Evolutionary conservation across 495 filamentous ascomycete species (phyloP).

Genomic region (Aspergillus wentii): DNA sequence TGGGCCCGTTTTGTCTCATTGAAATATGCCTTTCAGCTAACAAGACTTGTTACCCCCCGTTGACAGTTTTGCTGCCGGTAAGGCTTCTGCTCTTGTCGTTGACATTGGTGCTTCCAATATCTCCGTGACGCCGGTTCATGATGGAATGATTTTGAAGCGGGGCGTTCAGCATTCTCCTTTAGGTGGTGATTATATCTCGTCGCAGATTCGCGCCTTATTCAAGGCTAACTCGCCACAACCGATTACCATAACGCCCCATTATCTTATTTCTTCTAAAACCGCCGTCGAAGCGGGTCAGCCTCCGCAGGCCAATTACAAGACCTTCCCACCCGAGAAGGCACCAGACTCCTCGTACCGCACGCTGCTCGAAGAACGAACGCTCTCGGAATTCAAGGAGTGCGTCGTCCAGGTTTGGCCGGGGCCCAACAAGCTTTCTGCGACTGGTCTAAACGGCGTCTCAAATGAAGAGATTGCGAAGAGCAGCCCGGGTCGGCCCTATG

Average conservation of each 20-base stretch:
- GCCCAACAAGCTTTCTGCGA: conserved; percentile 59
- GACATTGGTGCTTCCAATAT: conserved; percentile 90
- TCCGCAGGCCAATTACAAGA: conserved; percentile 62
- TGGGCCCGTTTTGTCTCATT: background rate
- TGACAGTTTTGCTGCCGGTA: conserved; percentile 77
- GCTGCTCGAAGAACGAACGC: conserved; percentile 85
- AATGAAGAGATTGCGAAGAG: conserved; percentile 64
- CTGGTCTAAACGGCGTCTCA: conserved; percentile 50
- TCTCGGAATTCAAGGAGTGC: conserved; percentile 95
- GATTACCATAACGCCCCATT: conserved; percentile 79
- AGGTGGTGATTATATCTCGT: conserved; percentile 83
- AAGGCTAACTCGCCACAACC: conserved; percentile 63
- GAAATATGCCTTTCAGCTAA: background rate
- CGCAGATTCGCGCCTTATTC: conserved; percentile 80
- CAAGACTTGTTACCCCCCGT: too few species aligned
- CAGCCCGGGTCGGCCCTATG: conserved; percentile 77
- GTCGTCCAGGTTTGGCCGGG: conserved; percentile 93
- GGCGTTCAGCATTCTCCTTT: conserved; percentile 77
- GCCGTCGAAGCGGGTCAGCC: conserved; percentile 85
- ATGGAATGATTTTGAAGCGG: conserved; percentile 89
- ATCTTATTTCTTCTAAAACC: conserved; percentile 77
- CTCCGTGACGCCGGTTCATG: conserved; percentile 86
- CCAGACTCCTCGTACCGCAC: conserved; percentile 69
- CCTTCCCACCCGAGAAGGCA: conserved; percentile 55
- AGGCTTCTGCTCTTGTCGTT: conserved; percentile 84